Conservation (phyloP, 305 asterid species). For the Plantago coronopus region DNA sequence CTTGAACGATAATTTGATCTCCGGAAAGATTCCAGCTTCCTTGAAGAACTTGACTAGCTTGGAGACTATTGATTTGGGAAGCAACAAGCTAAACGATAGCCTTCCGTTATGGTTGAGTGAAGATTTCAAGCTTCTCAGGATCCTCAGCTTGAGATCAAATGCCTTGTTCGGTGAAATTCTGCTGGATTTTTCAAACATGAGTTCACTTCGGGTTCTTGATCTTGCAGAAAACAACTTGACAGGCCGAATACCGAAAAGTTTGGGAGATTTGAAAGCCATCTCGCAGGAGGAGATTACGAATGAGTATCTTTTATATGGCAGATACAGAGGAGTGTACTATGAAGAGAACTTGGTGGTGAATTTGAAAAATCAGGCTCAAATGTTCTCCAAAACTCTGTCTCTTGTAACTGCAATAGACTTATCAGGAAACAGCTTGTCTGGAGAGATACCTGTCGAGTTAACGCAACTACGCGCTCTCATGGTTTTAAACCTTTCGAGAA, state of each 20-base stretch:
- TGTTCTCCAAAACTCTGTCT: slow-evolving; percentile 47
- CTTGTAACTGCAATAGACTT: slow-evolving; percentile 50
- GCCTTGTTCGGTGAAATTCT: slow-evolving; percentile 34
- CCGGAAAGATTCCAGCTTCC: slow-evolving; percentile 36
- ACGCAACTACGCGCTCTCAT: slow-evolving; percentile 35
- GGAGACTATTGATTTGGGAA: slow-evolving; percentile 50
- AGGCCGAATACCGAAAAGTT: slow-evolving; percentile 38
- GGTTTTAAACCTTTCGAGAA: slow-evolving; percentile 44
- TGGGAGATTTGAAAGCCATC: slow-evolving; percentile 45
- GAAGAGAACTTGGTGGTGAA: slow-evolving; percentile 46
- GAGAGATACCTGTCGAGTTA: slow-evolving; percentile 42
- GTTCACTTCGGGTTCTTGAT: slow-evolving; percentile 50
- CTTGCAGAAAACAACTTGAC: slow-evolving; percentile 42
- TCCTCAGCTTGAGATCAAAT: slow-evolving; percentile 40
- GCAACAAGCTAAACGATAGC: slow-evolving; percentile 31
- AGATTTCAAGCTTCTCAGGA: slow-evolving; percentile 33
- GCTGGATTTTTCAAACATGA: slow-evolving; percentile 29
- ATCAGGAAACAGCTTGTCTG: slow-evolving; percentile 41
- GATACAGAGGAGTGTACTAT: slow-evolving; percentile 41
- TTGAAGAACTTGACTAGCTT: slow-evolving; percentile 38
- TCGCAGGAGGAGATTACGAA: slow-evolving; percentile 27
- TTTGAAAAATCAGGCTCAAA: slow-evolving; percentile 36
- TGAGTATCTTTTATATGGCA: slow-evolving; percentile 37
- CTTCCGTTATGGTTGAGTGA: slow-evolving; percentile 43
- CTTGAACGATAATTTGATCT: slow-evolving; percentile 37